Base-by-base conservation (phyloP, 805 yeast genomes). In the Yarrowia hollandica region DNA sequence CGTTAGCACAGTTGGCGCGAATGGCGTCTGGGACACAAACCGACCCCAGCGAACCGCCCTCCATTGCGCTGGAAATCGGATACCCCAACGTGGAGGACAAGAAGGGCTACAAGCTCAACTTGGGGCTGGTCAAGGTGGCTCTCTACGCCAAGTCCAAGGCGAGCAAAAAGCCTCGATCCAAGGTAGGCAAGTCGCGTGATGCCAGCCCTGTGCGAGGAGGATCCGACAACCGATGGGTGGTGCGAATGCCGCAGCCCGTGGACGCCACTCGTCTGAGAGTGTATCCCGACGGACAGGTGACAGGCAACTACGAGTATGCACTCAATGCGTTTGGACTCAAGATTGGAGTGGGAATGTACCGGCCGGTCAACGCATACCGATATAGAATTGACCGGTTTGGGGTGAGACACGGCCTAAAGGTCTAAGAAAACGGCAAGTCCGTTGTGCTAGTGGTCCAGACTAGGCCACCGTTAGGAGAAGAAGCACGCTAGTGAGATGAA, bases 81-180 rank as follows among this genome's bases (percentile, higher is more conserved):
- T 48, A 31, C 12, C 55, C 55, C 30, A 31, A 22, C 12, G 55
- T 22, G 39, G 55, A 48, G 30, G 39, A 48, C 39, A 48, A 31
- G 12, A 48, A 48, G 39, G 30, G 55, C 1, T 48, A 31, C 39
- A 30, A 31, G 39, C 30, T 48, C 12, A 48, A 48, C 14, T 16
- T 48, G 55, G 55, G 55, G 1, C 39, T 48, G 12, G 39, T 48
- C 39, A 31, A 48, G 39, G 39, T 48, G 30, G 55, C 55, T 12
- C 6, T 48, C 14, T 46, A 46, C 28, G 30, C 37, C 12, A 19
- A 21, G 21, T 2, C 28, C 30, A 38, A 38, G 16, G 12, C 21
- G 5, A 14, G 7, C 9, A 12, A 18, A 4, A 42, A 26, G 16
- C 34, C 50, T 5, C 18, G 52, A 8, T 30, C 52, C 5, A 9